phyloP scores from a whole-genome alignment of 2,329 filamentous ascomycete genomes.

The Hawksworthiomyces lignivorus region DNA sequence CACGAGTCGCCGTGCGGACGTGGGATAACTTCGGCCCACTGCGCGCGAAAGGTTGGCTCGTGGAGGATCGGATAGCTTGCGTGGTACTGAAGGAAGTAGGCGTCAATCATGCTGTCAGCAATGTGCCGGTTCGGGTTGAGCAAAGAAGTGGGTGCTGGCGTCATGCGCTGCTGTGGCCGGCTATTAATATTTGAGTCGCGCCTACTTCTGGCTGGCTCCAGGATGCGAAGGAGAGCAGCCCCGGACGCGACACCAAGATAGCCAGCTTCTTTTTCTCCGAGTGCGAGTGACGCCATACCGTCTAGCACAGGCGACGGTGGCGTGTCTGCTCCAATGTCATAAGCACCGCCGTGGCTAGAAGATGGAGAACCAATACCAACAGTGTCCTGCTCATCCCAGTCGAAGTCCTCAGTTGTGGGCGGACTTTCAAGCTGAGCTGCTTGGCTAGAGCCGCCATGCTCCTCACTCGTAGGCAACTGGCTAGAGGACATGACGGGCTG shows the following conservation, averaged over 20 bases:
- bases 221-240: constrained; percentile 33
- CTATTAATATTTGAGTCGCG: constrained; percentile 13
- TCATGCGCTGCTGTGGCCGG: constrained; percentile 16
- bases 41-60: constrained; percentile 31
- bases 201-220: constrained; percentile 23
- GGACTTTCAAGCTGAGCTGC: constrained; percentile 23
- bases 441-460: neutral
- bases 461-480: constrained; percentile 19
- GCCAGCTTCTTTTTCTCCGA: constrained; percentile 30
- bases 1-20: constrained; percentile 23
- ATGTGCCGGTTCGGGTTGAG: constrained; percentile 23
- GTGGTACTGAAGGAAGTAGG: constrained; percentile 37
- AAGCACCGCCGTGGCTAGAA: constrained; percentile 11
- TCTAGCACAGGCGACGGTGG: constrained; percentile 22
- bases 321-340: constrained; percentile 17
- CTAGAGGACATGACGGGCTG: too few species aligned
- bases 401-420: constrained; percentile 26
- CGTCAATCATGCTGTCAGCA: constrained; percentile 24
- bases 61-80: constrained; percentile 37
- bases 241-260: constrained; percentile 39
- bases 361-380: too few species aligned
- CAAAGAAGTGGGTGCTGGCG: too few species aligned
- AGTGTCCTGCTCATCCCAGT: constrained; percentile 28
- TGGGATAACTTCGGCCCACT: constrained; percentile 26
- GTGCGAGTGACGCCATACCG: constrained; percentile 30